Evolutionary conservation across 805 yeast species (phyloP).

Genomic region (Saccharomyces eubayanus): DNA sequence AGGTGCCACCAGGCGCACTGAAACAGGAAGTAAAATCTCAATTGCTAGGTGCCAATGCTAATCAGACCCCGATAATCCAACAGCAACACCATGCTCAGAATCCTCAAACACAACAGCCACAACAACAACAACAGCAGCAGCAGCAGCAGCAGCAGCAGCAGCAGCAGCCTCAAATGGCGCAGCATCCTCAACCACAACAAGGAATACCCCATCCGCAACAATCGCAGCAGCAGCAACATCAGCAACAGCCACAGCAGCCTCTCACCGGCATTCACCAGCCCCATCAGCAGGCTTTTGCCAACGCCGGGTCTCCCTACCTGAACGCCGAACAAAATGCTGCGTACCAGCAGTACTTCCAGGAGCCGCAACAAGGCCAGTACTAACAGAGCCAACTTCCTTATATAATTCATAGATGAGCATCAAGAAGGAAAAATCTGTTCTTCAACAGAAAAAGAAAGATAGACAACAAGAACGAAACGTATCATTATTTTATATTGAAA

Average conservation of each 20-base stretch:
- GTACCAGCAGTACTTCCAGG: constrained; percentile 56
- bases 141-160: constrained; percentile 7
- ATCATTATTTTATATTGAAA: background rate
- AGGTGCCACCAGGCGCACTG: background rate
- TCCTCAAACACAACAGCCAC: constrained; percentile 5
- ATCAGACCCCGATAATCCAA: constrained; percentile 18
- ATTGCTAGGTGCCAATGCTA: constrained; percentile 8
- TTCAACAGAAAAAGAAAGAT: background rate
- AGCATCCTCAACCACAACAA: constrained; percentile 8
- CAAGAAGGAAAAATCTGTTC: background rate
- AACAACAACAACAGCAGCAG: constrained; percentile 6
- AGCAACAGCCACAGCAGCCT: constrained; percentile 29
- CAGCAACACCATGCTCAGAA: constrained; percentile 10
- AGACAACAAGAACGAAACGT: background rate
- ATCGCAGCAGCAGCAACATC: constrained; percentile 10
- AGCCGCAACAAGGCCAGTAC: constrained; percentile 51
- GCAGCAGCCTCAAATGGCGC: constrained; percentile 7
- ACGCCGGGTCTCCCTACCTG: constrained; percentile 29
- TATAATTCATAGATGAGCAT: background rate
- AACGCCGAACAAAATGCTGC: constrained; percentile 49
- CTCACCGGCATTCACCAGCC: constrained; percentile 33
- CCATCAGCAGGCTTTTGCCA: constrained; percentile 33
- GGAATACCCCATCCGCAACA: constrained; percentile 8
- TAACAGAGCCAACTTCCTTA: constrained; percentile 7
- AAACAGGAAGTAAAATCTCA: background rate